Evolutionary conservation across 2,329 filamentous ascomycete species (phyloP).

Genomic region (Eutypa lata): DNA sequence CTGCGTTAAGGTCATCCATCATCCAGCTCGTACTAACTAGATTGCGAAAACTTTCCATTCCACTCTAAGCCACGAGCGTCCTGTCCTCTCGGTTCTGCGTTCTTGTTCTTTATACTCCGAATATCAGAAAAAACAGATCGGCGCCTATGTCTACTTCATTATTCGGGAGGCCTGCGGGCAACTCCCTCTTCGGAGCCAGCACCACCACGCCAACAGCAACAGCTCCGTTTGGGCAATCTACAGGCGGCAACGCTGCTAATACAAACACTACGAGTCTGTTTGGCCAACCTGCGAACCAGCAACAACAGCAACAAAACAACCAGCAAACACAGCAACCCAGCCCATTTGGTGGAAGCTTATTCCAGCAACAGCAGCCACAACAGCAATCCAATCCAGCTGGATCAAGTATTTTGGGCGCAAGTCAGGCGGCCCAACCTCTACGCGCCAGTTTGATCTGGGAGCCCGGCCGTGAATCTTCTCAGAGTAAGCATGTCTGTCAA

Average conservation of each 20-base stretch:
- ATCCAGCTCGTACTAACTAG: too few relatives aligned
- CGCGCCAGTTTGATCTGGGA: constrained; percentile 27
- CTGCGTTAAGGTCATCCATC: too few relatives aligned
- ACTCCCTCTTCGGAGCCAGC: constrained; percentile 17
- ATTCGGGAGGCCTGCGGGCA: constrained; percentile 15
- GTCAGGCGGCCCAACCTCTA: constrained; percentile 31
- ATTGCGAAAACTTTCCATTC: too few relatives aligned
- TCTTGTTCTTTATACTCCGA: too few relatives aligned
- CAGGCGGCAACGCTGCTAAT: constrained; percentile 20
- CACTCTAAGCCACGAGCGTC: too few relatives aligned
- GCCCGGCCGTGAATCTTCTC: constrained; percentile 25
- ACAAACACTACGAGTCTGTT: constrained; percentile 35
- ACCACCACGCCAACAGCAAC: constrained; percentile 26
- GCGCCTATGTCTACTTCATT: constrained; percentile 25
- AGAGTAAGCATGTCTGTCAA: constrained; percentile 9
- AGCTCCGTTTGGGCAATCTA: constrained; percentile 28
- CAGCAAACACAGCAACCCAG: constrained; percentile 16
- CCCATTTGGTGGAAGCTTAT: constrained; percentile 26
- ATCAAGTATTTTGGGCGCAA: constrained; percentile 42
- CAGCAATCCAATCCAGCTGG: constrained; percentile 35
- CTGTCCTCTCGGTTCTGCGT: too few relatives aligned
- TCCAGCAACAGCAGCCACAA: constrained; percentile 37
- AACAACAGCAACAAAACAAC: constrained; percentile 34
- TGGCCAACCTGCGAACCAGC: constrained; percentile 37
- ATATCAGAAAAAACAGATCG: too few relatives aligned